phyloP scores from a whole-genome alignment of 2,329 filamentous ascomycete genomes.

The Paracorniculantispora psalliotae region DNA sequence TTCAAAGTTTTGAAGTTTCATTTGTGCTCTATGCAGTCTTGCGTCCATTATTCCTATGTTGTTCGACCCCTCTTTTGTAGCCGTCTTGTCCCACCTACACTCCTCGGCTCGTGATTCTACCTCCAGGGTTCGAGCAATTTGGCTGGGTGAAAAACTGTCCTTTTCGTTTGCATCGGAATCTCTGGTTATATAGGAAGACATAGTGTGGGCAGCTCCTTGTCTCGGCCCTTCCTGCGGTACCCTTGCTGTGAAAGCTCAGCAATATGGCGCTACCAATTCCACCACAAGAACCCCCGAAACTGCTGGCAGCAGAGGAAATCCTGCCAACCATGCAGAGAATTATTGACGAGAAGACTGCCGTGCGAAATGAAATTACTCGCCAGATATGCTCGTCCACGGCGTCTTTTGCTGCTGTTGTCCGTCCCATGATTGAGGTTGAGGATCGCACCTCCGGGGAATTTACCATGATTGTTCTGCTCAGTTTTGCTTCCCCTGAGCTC shows the following conservation, averaged over 20 bases:
- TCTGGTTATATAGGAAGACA: too few relatives aligned
- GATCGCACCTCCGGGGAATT: not conserved
- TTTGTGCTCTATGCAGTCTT: too few relatives aligned
- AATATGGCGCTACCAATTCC: not conserved
- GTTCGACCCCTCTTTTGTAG: too few relatives aligned
- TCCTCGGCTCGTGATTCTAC: too few relatives aligned
- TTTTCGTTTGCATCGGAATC: too few relatives aligned
- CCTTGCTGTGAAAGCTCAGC: not conserved
- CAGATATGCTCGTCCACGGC: not conserved
- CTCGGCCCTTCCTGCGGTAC: too few relatives aligned
- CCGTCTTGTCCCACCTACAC: too few relatives aligned
- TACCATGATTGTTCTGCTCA: not conserved
- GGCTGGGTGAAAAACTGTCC: too few relatives aligned
- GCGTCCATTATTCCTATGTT: too few relatives aligned
- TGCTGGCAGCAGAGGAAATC: not conserved
- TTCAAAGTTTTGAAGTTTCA: too few relatives aligned
- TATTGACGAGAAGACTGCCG: not conserved
- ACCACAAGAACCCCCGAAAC: not conserved
- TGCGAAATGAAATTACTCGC: not conserved
- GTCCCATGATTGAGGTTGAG: not conserved
- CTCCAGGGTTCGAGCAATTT: too few relatives aligned
- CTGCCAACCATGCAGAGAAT: not conserved
- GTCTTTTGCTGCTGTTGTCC: not conserved
- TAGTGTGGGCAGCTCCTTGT: too few relatives aligned
- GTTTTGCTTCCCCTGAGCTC: not conserved